Base-by-base conservation (phyloP, 2,329 filamentous ascomycete species). In the Trichophaea hybrida region DNA sequence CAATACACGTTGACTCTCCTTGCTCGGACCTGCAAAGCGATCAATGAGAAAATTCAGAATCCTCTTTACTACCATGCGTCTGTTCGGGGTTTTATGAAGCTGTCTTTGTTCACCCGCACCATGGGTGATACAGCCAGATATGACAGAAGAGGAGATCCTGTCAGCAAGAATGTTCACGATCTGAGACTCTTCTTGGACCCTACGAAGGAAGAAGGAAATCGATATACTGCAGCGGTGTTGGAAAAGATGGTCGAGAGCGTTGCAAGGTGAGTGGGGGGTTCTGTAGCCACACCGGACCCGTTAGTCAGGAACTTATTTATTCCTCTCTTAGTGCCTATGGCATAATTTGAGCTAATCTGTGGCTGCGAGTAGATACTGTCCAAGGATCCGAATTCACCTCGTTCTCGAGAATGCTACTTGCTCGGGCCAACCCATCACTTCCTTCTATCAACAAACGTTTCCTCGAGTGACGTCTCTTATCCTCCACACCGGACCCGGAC, bases 31-130 rank as follows among this genome's bases (percentile, higher is more conserved):
- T 66, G 61, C 8, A 68, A 63, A 49, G 61, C 62, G n/a, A 63
- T 68, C 15, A 67, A 68, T 49, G 63, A 61, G 48, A 65, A 62
- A 32, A 63, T 68, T 32, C 66, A 68, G 55, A 60, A 63, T 17
- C 65, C 66, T 44, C 65, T 68, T 10, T 68, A 68, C 33, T 61
- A 65, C 10, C 62, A 65, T 52, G 60, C 65, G n/a, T 54, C 61
- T 17, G 43, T 68, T n/a, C 60, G 50, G 46, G 64, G 61, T 46
- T 67, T 56, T 43, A 60, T 64, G 24, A 67, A 61, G 43, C 61
- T 68, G 13, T 60, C 59, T 37, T 32, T 58, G 12, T 67, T 68
- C 40, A 50, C 64, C 10, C 48, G 56, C 31, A 66, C 65, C 15
- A 55, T 68, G 40, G 62, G 64, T 44, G 17, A 51, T 46, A 65